phyloP scores from a whole-genome alignment of 768 basidiomycete species.

The Dentipellis fragilis region DNA sequence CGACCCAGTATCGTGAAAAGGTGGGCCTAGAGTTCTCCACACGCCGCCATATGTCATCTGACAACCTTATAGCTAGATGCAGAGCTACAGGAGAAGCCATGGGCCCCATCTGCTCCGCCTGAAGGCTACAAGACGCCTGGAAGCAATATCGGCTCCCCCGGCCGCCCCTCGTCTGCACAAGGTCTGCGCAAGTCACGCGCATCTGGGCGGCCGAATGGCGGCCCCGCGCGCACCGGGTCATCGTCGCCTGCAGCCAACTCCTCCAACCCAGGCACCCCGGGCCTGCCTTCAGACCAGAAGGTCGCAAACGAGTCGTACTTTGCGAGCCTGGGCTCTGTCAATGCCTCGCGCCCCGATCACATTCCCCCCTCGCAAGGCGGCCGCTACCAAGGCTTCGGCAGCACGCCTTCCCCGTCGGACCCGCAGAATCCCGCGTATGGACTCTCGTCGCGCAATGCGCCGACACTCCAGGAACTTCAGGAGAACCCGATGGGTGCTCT shows the following conservation, averaged over 20 bases:
- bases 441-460: slow-evolving; percentile 72
- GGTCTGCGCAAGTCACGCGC: slow-evolving; percentile 84
- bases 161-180: slow-evolving; percentile 64
- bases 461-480: slow-evolving; percentile 73
- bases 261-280: slow-evolving; percentile 28
- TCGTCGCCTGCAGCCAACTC: slow-evolving; percentile 36
- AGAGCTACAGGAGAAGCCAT: slow-evolving; percentile 60
- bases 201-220: slow-evolving; percentile 41
- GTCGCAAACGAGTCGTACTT: slow-evolving; percentile 84
- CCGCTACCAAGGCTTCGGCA: slow-evolving; percentile 88
- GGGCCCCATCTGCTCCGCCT: slow-evolving; percentile 71
- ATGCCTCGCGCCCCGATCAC: slow-evolving; percentile 66
- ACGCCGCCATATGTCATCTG: not conserved
- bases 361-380: slow-evolving; percentile 92
- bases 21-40: slow-evolving; percentile 27
- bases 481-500: slow-evolving; percentile 79
- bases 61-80: slow-evolving; percentile 58
- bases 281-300: slow-evolving; percentile 45
- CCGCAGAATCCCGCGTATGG: slow-evolving; percentile 62
- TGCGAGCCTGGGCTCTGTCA: slow-evolving; percentile 70
- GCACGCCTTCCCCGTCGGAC: slow-evolving; percentile 56
- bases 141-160: slow-evolving; percentile 32
- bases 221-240: slow-evolving; percentile 42
- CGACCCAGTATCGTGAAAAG: slow-evolving; percentile 91
- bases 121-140: slow-evolving; percentile 27